Base-by-base conservation (phyloP, 75 land plant genomes). In the Adiantum capillusveneris region DNA sequence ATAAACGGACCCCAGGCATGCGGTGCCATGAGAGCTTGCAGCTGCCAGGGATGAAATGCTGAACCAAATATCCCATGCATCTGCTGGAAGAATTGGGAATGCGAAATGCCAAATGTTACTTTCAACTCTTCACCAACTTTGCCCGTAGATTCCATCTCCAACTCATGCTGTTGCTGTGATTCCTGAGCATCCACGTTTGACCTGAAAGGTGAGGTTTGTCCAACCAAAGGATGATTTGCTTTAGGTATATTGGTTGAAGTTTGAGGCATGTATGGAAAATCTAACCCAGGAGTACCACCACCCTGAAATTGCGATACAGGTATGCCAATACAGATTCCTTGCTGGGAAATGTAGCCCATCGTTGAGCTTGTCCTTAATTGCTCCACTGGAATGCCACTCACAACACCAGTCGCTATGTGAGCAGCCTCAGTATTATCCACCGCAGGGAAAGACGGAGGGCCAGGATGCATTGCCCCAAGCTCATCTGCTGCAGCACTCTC, bases 41-140 rank as follows among this genome's bases (percentile, higher is more conserved):
- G 2, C 55, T 53, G 55, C 55, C 55, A 53, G 25, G 55, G 55
- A 26, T 53, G 55, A 53, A 53, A 53, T 11, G 28, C 55, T 26
- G 55, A 53, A 22, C 55, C 55, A 53, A 53, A 53, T 2, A 53
- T 11, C 18, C 28, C 29, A 53, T 25, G 55, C 55, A 53, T 53
- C 55, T 53, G 28, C 28, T 53, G 28, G 24, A 53, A 53, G 25
- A 53, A 53, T 5, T 53, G 55, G 13, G 55, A 53, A 6, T 18
- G 55, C 25, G 55, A 53, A 22, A 53, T 27, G 1, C 55, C 55
- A 53, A 53, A 53, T 3, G 3, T 34, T 34, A 34, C 37, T 34
- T 34, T 34, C 7, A 34, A 3, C 9, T 34, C 9, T 9, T 34
- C 37, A 34, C 9, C 9, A 5, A 5, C 37, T 34, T 3, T 34